phyloP scores from a whole-genome alignment of 2,329 filamentous ascomycete species.

The Trichoderma sp. region DNA sequence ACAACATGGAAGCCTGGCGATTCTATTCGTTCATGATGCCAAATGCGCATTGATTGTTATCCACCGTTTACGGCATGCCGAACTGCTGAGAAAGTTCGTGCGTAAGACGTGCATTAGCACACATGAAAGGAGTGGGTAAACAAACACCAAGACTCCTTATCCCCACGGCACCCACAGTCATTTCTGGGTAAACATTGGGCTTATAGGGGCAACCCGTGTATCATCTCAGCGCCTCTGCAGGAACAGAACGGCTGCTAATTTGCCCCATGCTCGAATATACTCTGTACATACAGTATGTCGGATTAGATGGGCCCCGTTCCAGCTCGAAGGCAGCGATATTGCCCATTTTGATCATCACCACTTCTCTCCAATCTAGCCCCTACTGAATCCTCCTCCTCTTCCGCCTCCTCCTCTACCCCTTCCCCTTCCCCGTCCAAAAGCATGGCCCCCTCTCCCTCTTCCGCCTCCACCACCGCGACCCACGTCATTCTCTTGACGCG shows the following conservation, averaged over 20 bases:
- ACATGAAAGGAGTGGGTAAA: slow-evolving; percentile 10
- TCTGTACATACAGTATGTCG: background rate
- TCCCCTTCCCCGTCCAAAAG: slow-evolving; percentile 29
- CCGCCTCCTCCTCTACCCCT: slow-evolving; percentile 13
- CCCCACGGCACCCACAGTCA: background rate
- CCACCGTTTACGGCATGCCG: background rate
- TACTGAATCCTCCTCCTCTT: background rate
- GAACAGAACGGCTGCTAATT: background rate
- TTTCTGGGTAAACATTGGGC: slow-evolving; percentile 4
- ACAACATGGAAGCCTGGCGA: background rate
- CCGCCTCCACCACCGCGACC: slow-evolving; percentile 39
- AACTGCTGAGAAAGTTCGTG: background rate
- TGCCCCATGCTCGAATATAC: background rate
- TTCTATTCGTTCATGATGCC: background rate
- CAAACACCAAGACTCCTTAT: slow-evolving; percentile 12
- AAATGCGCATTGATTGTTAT: background rate
- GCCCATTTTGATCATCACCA: background rate
- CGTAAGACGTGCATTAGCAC: slow-evolving; percentile 18
- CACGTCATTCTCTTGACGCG: slow-evolving; percentile 44
- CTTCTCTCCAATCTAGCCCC: background rate
- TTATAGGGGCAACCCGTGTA: background rate
- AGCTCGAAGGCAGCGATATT: background rate
- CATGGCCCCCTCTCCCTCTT: slow-evolving; percentile 40
- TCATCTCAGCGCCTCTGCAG: background rate
- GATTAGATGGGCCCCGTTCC: background rate